Evolutionary conservation across 1,284 basidiomycete species (phyloP).

Genomic region (Polyporus tsugae): DNA sequence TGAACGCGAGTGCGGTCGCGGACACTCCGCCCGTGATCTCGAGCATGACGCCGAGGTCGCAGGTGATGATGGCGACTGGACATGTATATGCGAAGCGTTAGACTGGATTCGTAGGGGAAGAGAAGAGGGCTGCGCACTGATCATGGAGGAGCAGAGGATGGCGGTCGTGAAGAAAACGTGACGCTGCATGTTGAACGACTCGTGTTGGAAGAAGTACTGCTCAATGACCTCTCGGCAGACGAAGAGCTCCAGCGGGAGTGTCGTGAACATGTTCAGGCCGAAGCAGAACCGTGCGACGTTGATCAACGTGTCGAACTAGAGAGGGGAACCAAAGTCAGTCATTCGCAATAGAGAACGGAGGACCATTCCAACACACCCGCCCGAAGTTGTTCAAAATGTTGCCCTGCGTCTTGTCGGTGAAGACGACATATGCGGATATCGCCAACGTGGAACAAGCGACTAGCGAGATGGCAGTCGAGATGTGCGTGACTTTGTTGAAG

Average conservation of each 20-base stretch:
- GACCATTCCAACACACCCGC: slow-evolving; percentile 51
- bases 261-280: slow-evolving; percentile 98
- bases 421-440: slow-evolving; percentile 91
- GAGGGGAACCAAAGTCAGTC: neutral
- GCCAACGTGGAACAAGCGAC: slow-evolving; percentile 86
- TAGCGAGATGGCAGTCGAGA: slow-evolving; percentile 86
- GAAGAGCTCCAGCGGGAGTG: slow-evolving; percentile 91
- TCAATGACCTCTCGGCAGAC: slow-evolving; percentile 96
- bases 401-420: slow-evolving; percentile 94
- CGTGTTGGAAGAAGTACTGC: slow-evolving; percentile 91
- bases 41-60: slow-evolving; percentile 96
- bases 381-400: slow-evolving; percentile 96
- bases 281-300: slow-evolving; percentile 96
- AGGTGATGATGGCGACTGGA: slow-evolving; percentile 90
- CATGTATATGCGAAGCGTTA: neutral
- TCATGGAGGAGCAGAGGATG: slow-evolving; percentile 86
- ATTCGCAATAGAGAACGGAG: neutral
- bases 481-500: slow-evolving; percentile 93
- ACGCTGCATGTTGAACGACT: slow-evolving; percentile 80
- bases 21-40: slow-evolving; percentile 97
- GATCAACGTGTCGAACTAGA: slow-evolving; percentile 81
- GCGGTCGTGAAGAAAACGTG: slow-evolving; percentile 93
- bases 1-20: slow-evolving; percentile 94
- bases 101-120: neutral
- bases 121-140: slow-evolving; percentile 59